Base-by-base conservation (phyloP, 371 early-diverging fungal species). In the Catenaria anguillulae region DNA sequence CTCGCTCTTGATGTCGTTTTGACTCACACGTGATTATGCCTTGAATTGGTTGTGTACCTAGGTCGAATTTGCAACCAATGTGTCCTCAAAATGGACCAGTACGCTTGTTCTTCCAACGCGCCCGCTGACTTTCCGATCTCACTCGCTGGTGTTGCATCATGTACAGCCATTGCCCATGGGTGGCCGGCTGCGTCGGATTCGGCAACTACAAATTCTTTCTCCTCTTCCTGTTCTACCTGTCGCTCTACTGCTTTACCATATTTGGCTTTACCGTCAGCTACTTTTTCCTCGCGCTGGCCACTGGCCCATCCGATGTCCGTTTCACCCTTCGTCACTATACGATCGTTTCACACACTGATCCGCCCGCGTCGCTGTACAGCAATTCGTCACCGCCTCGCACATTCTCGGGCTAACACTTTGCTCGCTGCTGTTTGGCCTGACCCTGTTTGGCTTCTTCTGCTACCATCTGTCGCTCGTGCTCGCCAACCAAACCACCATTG, bases 11-110 rank as follows among this genome's bases (percentile, higher is more conserved):
- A 37, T 37, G 37, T 13, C 13, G 4, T 37, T 4, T 13, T 4
- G 37, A 13, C 13, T 4, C 13, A 13, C 8, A 37, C 13, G 37
- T 8, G 37, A 4, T 37, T 4, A 37, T 37, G 8, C 8, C n/a
- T n/a, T n/a, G n/a, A n/a, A n/a, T n/a, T n/a, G n/a, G n/a, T n/a
- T n/a, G n/a, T n/a, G 37, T 13, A 37, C 4, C 13, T 4, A 13
- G 4, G 2, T 29, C 33, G 58, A 8, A 62, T 67, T n/a, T 82
- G 83, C 62, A 65, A 69, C 13, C 62, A 64, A 36, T 83, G 83
- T 60, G 74, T 83, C 43, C 72, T 76, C 58, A 73, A 72, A 35
- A 79, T 83, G 81, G 83, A 83, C 68, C 83, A 82, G 58, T 58
- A 58, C n/a, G n/a, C n/a, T n/a, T n/a, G n/a, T n/a, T n/a, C 17